A percentile compares a stretch with the other conserved stretches of the same genome.
phyloP scores from a whole-genome alignment of 2,329 filamentous ascomycete genomes.

The Fusarium armeniacum region DNA sequence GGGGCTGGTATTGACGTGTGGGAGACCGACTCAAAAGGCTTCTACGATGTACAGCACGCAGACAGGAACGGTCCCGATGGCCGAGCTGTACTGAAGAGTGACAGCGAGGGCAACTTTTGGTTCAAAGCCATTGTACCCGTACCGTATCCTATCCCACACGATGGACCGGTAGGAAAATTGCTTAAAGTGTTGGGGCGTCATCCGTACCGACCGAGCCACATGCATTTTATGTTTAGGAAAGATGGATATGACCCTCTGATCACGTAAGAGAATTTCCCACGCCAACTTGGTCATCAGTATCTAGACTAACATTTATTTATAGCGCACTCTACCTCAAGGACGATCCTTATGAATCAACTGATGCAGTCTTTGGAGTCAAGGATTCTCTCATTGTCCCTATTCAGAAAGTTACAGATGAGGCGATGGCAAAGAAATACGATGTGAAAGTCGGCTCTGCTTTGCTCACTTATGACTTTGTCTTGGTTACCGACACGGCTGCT shows the following conservation, averaged over 20 bases:
- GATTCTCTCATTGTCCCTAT: constrained; percentile 24
- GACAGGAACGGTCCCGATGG: constrained; percentile 62
- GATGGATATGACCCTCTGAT: constrained; percentile 32
- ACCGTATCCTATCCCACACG: constrained; percentile 86
- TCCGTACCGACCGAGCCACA: constrained; percentile 80
- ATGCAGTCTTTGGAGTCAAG: constrained; percentile 34
- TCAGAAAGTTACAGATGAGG: constrained; percentile 6
- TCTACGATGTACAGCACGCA: constrained; percentile 81
- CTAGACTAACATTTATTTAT: background rate
- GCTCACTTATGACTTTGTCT: constrained; percentile 30
- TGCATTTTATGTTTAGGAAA: constrained; percentile 88
- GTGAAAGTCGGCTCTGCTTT: constrained; percentile 11
- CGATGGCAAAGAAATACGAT: constrained; percentile 16
- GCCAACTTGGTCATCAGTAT: rapidly evolving
- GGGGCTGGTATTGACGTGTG: constrained; percentile 80
- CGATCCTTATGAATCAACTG: constrained; percentile 29
- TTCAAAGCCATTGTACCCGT: constrained; percentile 89
- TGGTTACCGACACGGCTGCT: constrained; percentile 21
- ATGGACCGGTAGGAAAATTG: constrained; percentile 84
- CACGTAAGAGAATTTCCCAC: background rate
- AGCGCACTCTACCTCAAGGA: constrained; percentile 29
- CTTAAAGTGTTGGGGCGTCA: constrained; percentile 77
- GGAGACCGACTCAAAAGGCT: constrained; percentile 81
- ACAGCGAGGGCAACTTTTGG: constrained; percentile 67
- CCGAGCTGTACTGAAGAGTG: constrained; percentile 50